phyloP scores from a whole-genome alignment of 441 rosid genomes.

The Iberis amara region DNA sequence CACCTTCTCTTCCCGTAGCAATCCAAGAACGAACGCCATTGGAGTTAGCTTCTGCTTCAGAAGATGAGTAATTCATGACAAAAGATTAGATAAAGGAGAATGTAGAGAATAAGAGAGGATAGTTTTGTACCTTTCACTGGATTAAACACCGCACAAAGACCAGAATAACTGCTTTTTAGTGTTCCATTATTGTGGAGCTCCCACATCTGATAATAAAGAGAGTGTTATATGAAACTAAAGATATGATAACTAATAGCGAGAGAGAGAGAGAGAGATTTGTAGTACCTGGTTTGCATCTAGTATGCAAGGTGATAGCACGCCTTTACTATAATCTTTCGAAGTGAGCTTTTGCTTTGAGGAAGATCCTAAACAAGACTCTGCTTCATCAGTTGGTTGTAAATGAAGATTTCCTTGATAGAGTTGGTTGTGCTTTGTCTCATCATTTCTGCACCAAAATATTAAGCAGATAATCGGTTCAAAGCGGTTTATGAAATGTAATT shows the following conservation, averaged over 20 bases:
- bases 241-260: not conserved
- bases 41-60: constrained; percentile 39
- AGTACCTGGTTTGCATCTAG: constrained; percentile 69
- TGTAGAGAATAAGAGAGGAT: not conserved
- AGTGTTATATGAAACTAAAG: not conserved
- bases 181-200: constrained; percentile 55
- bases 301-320: constrained; percentile 61
- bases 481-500: constrained; percentile 4
- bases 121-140: constrained; percentile 41
- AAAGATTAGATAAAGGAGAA: constrained; percentile 1
- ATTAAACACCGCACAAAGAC: constrained; percentile 64
- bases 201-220: constrained; percentile 58
- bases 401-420: constrained; percentile 40
- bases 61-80: constrained; percentile 3
- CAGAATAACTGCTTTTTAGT: constrained; percentile 63
- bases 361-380: constrained; percentile 65
- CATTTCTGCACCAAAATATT: constrained; percentile 40
- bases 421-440: constrained; percentile 36
- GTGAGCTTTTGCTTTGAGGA: constrained; percentile 57
- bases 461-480: not conserved
- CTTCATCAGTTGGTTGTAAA: constrained; percentile 44
- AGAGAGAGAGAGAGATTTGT: not conserved
- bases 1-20: constrained; percentile 74
- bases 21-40: constrained; percentile 77
- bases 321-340: constrained; percentile 51